Evolutionary conservation across 2,329 filamentous ascomycete genomes (phyloP).

Genomic region (Biscogniauxia mediterranea): DNA sequence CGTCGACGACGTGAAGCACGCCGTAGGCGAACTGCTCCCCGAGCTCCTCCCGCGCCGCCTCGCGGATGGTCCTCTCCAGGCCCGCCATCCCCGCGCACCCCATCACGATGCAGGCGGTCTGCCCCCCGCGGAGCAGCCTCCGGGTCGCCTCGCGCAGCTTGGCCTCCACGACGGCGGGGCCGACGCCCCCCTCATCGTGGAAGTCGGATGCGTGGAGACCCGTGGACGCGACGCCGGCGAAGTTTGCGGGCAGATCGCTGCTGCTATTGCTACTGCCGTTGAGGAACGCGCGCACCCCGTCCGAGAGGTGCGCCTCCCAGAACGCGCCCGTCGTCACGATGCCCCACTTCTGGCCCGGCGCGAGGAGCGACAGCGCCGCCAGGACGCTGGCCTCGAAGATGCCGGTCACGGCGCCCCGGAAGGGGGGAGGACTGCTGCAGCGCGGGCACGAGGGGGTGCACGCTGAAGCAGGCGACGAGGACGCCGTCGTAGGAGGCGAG

Average conservation of each 20-base stretch:
- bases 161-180: conserved; percentile 59
- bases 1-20: conserved; percentile 71
- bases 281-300: conserved; percentile 64
- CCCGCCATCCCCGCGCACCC: conserved; percentile 92
- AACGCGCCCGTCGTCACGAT: conserved; percentile 85
- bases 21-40: conserved; percentile 56
- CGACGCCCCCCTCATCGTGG: conserved; percentile 66
- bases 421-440: conserved; percentile 40
- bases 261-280: too few species aligned
- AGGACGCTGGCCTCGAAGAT: conserved; percentile 86
- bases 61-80: conserved; percentile 72
- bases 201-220: conserved; percentile 78
- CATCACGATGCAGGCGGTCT: conserved; percentile 70
- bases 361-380: conserved; percentile 55
- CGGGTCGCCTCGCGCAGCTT: conserved; percentile 70
- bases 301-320: conserved; percentile 72
- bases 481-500: conserved; percentile 66
- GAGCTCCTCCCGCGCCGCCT: conserved; percentile 63
- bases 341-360: conserved; percentile 60
- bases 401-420: conserved; percentile 54
- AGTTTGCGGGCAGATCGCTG: conserved; percentile 45
- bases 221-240: conserved; percentile 79
- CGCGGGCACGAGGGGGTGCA: conserved; percentile 70
- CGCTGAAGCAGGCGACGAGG: conserved; percentile 84
- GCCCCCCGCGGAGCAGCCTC: conserved; percentile 55